phyloP scores from a whole-genome alignment of 352 stramenopile species.

The Blastocystis sp. region DNA sequence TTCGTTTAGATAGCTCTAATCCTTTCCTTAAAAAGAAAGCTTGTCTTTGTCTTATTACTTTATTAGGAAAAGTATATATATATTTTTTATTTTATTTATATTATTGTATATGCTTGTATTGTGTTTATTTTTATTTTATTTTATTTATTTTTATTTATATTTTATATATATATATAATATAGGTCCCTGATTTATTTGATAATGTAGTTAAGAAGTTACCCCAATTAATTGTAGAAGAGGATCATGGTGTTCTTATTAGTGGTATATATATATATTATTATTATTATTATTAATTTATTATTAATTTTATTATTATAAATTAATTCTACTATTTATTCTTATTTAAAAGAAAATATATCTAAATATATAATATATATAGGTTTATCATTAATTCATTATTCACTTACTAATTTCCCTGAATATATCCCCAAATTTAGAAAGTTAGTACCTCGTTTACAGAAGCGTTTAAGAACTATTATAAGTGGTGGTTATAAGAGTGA shows the following conservation, averaged over 20 bases:
- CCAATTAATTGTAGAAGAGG: conserved; percentile 76
- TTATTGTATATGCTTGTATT: too few species aligned
- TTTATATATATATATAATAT: too few species aligned
- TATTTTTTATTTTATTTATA: too few species aligned
- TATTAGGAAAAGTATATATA: conserved; percentile 60
- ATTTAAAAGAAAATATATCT: too few species aligned
- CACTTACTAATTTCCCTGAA: conserved; percentile 8
- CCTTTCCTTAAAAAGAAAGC: conserved; percentile 93
- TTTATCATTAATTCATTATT: conserved; percentile 3
- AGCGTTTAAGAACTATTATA: conserved; percentile 78
- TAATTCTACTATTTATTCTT: conserved; percentile 8
- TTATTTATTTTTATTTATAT: too few species aligned
- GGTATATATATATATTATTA: conserved; percentile 48
- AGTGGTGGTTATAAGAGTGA: conserved; percentile 88
- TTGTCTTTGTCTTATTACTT: conserved; percentile 68
- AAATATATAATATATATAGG: too few species aligned
- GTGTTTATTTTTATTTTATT: too few species aligned
- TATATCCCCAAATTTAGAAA: conserved; percentile 45
- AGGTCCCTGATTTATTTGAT: conserved; percentile 89
- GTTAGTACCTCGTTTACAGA: conserved; percentile 59
- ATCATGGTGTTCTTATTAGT: conserved; percentile 86
- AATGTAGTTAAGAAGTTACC: conserved; percentile 87
- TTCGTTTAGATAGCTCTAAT: conserved; percentile 66
- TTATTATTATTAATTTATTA: too few species aligned
- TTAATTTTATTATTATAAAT: conserved; percentile 83